phyloP scores from a whole-genome alignment of 2,329 filamentous ascomycete genomes.

The Exophiala sideris region DNA sequence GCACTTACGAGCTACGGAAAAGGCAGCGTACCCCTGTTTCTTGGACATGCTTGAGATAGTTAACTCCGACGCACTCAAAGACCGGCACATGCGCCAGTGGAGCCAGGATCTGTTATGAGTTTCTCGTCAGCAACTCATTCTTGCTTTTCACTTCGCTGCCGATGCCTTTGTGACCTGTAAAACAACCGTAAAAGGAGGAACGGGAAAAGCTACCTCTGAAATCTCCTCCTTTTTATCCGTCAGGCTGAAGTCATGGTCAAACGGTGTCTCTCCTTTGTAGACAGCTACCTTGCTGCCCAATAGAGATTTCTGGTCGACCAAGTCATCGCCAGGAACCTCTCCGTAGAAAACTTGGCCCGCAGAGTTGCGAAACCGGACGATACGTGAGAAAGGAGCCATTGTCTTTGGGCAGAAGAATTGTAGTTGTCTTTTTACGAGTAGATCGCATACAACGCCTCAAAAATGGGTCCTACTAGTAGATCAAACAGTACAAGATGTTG shows the following conservation, averaged over 20 bases:
- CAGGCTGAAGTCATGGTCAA: neutral
- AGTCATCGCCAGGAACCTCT: neutral
- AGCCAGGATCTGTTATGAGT: constrained; percentile 43
- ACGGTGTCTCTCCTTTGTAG: constrained; percentile 1
- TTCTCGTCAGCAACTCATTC: constrained; percentile 30
- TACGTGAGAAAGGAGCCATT: constrained; percentile 1
- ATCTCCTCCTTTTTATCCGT: constrained; percentile 1
- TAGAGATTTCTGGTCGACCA: neutral
- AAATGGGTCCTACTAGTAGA: neutral
- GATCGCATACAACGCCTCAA: no score
- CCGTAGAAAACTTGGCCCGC: neutral
- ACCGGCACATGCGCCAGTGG: constrained; percentile 30
- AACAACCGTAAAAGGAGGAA: neutral
- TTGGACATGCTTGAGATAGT: constrained; percentile 19
- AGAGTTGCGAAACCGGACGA: neutral
- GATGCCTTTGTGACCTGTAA: neutral
- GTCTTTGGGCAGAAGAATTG: neutral
- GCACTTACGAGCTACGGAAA: neutral
- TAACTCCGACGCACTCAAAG: constrained; percentile 19
- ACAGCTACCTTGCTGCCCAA: neutral
- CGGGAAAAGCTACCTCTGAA: neutral
- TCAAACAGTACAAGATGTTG: neutral
- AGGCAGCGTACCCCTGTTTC: constrained; percentile 14
- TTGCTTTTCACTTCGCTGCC: constrained; percentile 15
- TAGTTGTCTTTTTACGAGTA: no score